Evolutionary conservation across 495 filamentous ascomycete genomes (phyloP), one percentile per base, ranked within the genome.

Genomic region (Cladorrhinum samala): DNA sequence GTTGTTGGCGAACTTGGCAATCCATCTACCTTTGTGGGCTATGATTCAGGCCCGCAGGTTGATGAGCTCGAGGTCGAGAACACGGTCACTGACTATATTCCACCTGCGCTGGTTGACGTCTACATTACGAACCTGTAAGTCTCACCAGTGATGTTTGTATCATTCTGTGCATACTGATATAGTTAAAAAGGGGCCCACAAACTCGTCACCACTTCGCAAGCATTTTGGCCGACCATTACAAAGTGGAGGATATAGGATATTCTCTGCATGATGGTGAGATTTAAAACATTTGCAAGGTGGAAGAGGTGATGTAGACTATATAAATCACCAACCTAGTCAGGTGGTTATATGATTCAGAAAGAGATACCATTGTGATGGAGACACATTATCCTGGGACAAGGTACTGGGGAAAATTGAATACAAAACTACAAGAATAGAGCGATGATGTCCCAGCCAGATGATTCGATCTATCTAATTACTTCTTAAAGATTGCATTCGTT

Each of bases 101-200:
- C 86, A 2, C 80, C 87, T 7, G 86, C 92, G 52, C 69, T 91
- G 51, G 80, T 96, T 24, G 87, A 93, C 61, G 80, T 93, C 33
- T 95, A 95, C 63, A 86, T 96, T 56, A 95, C 91, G 9, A 96
- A 96, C 68, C 70, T 96, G 88, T 91, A 75, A 77, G 88, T 82
- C 18, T 9, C 46, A 2, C 24, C 36, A 5, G 11, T 40, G 1
- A 18, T 45, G 9, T 24, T 43, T 13, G 27, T 20, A 17, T 2
- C 18, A n/a, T 9, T 19, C 3, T 54, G 41, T 39, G 33, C 4
- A 51, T 53, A 59, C 69, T 72, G 63, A 71, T 51, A 65, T 36
- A 52, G 49, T 33, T 53, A 2, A 45, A 47, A n/a, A 90, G 86
- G 51, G 89, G 89, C 14, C 86, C 87, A 20, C 85, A 89, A 71